Percentiles rank a stretch among this genome's conserved stretches.
Evolutionary conservation across 768 basidiomycete genomes (phyloP).

Genomic region (Kwoniella bestiolae): DNA sequence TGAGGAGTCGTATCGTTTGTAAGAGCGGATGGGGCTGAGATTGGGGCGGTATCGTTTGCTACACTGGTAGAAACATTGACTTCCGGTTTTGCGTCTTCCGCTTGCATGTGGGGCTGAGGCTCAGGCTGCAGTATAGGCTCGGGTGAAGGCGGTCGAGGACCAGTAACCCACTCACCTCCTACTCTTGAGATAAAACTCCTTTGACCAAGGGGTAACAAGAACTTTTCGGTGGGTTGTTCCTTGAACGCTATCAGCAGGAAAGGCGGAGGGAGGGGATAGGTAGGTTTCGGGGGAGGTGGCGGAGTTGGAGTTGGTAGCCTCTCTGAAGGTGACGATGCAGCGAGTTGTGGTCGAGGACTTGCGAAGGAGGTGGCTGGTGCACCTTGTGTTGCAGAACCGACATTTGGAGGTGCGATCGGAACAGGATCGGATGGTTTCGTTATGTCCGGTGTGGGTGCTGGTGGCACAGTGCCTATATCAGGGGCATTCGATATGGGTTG

Average conservation of each 20-base stretch:
- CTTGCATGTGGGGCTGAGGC: background rate
- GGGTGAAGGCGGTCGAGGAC: slow-evolving; percentile 18
- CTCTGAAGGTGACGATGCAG: slow-evolving; percentile 20
- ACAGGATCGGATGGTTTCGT: background rate
- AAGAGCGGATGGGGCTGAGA: background rate
- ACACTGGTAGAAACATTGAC: background rate
- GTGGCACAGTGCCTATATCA: too few relatives aligned
- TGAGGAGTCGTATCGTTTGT: background rate
- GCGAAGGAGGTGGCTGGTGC: background rate
- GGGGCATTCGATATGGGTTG: too few relatives aligned
- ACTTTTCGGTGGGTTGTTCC: slow-evolving; percentile 47
- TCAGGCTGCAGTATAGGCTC: slow-evolving; percentile 4
- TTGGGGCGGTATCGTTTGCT: background rate
- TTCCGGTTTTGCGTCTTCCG: background rate
- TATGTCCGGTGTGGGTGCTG: background rate
- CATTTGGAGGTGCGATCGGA: too few relatives aligned
- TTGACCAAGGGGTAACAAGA: slow-evolving; percentile 38
- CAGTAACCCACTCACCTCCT: slow-evolving; percentile 42
- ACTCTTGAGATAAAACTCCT: slow-evolving; percentile 40
- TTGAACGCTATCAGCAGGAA: slow-evolving; percentile 49
- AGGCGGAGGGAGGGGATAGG: slow-evolving; percentile 41
- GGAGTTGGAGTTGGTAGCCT: slow-evolving; percentile 8
- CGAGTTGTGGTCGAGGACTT: background rate
- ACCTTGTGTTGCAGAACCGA: background rate
- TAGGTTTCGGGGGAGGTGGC: slow-evolving; percentile 34